Conservation (phyloP, 305 asterid genomes). For the Fraxinus velutina region DNA sequence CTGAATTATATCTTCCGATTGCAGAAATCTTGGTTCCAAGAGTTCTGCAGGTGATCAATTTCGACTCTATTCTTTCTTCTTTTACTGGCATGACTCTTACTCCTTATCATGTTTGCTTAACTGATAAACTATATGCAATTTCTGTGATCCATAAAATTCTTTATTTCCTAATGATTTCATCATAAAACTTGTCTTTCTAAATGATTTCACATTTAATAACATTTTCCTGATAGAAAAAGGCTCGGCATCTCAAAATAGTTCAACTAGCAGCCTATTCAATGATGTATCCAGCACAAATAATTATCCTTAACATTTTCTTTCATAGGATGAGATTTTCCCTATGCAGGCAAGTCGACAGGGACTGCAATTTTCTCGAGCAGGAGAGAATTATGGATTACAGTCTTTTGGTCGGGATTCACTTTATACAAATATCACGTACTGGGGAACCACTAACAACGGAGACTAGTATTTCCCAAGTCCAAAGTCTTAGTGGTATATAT, state of each 20-base stretch:
- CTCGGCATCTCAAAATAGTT: background rate
- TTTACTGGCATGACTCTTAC: background rate
- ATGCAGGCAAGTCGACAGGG: conserved; percentile 82
- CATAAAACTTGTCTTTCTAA: background rate
- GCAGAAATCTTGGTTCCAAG: conserved; percentile 66
- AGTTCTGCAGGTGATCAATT: conserved; percentile 66
- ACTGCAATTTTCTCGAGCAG: conserved; percentile 86
- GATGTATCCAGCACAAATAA: background rate
- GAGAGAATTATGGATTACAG: conserved; percentile 98
- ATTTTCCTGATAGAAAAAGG: background rate
- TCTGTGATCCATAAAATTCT: background rate
- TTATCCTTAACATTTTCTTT: background rate
- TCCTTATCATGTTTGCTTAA: background rate
- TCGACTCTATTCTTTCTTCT: background rate
- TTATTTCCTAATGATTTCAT: background rate
- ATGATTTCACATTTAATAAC: background rate
- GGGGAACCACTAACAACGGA: conserved; percentile 49
- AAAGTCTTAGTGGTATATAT: conserved; percentile 36
- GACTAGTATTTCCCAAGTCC: conserved; percentile 26
- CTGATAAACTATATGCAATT: background rate
- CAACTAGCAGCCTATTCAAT: background rate
- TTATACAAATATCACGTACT: conserved; percentile 53
- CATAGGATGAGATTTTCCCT: conserved; percentile 8
- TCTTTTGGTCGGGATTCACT: conserved; percentile 80
- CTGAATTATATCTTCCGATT: conserved; percentile 72